Base-by-base conservation (phyloP, 129 eudicot species). In the carrot (Daucus carota) region DNA sequence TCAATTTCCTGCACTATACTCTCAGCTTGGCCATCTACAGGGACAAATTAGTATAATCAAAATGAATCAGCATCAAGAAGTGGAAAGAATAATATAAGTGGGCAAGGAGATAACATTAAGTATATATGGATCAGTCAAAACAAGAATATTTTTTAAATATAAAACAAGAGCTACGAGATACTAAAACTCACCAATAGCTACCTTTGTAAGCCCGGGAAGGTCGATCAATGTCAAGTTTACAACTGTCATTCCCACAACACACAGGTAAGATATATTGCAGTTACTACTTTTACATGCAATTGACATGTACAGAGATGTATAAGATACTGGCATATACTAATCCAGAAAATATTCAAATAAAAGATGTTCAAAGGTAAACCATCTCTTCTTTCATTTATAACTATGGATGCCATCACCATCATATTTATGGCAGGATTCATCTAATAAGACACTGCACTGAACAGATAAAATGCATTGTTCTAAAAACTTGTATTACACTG, bases 171-270 rank as follows among this genome's bases (percentile, higher is more conserved):
- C n/a, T 40, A 59, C 57, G 52, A 70, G 69, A 60, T 68, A 28
- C 47, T 31, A 31, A 74, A 79, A 72, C 98, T 94, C 60, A 94
- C 98, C 98, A 77, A 94, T 89, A 78, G 98, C 98, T 33, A 94
- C 96, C 81, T 94, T 94, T 77, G 98, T 94, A 46, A 94, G 92
- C 14, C 98, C 98, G 73, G 98, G 98, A 83, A 94, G 98, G 81
- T 94, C 98, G 67, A 94, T 85, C 83, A 94, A 84, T 36, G 98
- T 94, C 92, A 94, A 83, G 82, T 94, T 94, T 78, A 94, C 98
- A 80, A 94, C 98, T 94, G 90, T 81, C 63, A 83, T 81, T 67
- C 78, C 50, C 50, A 85, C 28, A 73, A 29, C 86, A 73, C 63
- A 80, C 17, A 44, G 72, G 62, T 70, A 32, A 84, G 79, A 33